phyloP scores from a whole-genome alignment of 768 basidiomycete species.

The Boletus rubropictus region DNA sequence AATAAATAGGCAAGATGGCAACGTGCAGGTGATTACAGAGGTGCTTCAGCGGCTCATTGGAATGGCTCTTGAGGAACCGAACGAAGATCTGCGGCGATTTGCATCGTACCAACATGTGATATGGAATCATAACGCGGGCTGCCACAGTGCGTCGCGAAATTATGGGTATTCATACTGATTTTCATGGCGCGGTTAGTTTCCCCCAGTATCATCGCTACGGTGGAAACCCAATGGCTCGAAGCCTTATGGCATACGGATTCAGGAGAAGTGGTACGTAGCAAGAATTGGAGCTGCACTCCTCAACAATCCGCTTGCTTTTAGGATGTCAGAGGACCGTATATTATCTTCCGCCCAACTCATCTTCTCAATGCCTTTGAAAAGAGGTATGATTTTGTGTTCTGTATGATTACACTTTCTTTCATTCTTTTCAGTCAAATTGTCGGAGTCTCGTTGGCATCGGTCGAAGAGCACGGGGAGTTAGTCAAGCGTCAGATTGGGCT shows the following conservation, averaged over 20 bases:
- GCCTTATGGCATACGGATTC: constrained; percentile 38
- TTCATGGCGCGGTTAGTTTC: constrained; percentile 23
- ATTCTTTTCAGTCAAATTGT: constrained; percentile 36
- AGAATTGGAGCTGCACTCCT: neutral
- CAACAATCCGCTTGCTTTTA: constrained; percentile 9
- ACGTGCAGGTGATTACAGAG: constrained; percentile 13
- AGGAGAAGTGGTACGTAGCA: constrained; percentile 6
- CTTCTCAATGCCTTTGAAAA: constrained; percentile 34
- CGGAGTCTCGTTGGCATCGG: constrained; percentile 35
- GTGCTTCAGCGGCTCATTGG: constrained; percentile 36
- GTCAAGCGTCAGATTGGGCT: constrained; percentile 37
- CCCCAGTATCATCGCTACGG: constrained; percentile 28
- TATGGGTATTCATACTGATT: neutral
- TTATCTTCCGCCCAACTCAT: constrained; percentile 42
- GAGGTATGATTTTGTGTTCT: constrained; percentile 33
- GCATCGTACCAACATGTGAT: constrained; percentile 52
- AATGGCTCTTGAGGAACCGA: constrained; percentile 31
- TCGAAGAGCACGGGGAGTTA: constrained; percentile 35
- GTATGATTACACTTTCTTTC: neutral
- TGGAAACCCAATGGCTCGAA: constrained; percentile 47
- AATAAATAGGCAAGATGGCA: neutral
- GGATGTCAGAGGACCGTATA: constrained; percentile 32
- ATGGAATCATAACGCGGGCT: constrained; percentile 41
- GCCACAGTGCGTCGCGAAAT: constrained; percentile 33
- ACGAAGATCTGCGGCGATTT: constrained; percentile 39